Conservation (phyloP, 148 eudicot species). For the Vaccinium vitisidaea region DNA sequence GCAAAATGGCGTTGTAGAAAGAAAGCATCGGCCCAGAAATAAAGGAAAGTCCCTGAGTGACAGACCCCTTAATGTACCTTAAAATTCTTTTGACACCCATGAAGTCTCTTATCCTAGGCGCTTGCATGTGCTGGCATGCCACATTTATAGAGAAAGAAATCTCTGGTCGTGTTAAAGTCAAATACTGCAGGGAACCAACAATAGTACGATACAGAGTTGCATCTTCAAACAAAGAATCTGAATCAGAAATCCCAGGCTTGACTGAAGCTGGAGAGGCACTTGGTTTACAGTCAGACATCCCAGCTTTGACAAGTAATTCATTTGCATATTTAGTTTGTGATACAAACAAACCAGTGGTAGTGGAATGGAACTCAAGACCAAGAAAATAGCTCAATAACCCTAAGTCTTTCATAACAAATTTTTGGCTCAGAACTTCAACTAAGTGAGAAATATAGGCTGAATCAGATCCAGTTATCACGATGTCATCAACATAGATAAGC, state of each 20-base stretch:
- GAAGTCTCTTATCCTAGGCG: not conserved
- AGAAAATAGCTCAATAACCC: not conserved
- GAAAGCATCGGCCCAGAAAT: not conserved
- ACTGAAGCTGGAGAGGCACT: not conserved
- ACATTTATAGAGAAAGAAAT: not conserved
- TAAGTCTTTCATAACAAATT: too few relatives aligned
- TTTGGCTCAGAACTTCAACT: too few relatives aligned
- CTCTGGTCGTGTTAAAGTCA: not conserved
- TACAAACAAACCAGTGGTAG: not conserved
- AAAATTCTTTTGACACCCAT: not conserved
- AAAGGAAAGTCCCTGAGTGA: not conserved
- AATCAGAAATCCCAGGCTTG: too few relatives aligned
- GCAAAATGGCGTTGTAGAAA: not conserved
- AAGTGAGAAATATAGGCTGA: too few relatives aligned
- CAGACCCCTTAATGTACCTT: not conserved
- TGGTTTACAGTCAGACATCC: not conserved
- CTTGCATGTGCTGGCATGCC: not conserved
- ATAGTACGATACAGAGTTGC: not conserved
- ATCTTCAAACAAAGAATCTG: not conserved
- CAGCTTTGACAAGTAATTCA: not conserved
- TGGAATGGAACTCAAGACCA: not conserved
- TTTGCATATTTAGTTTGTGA: not conserved
- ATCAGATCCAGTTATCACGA: not conserved
- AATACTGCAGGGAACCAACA: not conserved
- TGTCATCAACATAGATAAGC: not conserved